Evolutionary conservation across 805 yeast species (phyloP).

Genomic region (Candida awuae): DNA sequence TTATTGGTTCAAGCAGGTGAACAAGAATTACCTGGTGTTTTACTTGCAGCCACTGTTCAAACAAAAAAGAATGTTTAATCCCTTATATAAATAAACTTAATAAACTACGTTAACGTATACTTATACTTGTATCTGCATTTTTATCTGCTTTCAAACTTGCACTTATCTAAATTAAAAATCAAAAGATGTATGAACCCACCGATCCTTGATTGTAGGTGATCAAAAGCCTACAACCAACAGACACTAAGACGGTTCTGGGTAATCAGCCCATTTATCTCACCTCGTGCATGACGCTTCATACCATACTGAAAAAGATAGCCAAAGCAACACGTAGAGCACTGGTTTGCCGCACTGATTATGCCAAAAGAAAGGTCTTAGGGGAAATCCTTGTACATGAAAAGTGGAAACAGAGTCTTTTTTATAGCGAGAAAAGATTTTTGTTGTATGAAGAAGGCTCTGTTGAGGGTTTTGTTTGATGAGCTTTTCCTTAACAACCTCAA

Average conservation of each 20-base stretch:
- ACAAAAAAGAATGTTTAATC: slow-evolving; percentile 30
- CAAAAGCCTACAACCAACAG: slow-evolving; percentile 36
- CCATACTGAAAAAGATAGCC: slow-evolving; percentile 28
- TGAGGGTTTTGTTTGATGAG: not conserved
- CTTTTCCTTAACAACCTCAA: not conserved
- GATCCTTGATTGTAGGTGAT: slow-evolving; percentile 41
- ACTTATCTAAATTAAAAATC: not conserved
- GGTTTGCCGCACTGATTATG: slow-evolving; percentile 64
- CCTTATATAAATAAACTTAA: no score
- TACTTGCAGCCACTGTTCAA: slow-evolving; percentile 47
- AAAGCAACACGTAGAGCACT: slow-evolving; percentile 68
- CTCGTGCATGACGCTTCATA: slow-evolving; percentile 61
- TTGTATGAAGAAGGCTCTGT: no score
- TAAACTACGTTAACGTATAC: no score
- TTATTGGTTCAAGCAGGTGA: slow-evolving; percentile 47
- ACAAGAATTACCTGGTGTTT: slow-evolving; percentile 62
- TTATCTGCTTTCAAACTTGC: not conserved
- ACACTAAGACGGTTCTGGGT: slow-evolving; percentile 58
- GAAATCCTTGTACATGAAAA: slow-evolving; percentile 6
- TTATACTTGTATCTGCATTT: no score
- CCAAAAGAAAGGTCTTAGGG: slow-evolving; percentile 16
- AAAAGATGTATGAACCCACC: slow-evolving; percentile 53
- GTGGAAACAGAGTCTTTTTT: not conserved
- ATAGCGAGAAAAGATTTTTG: no score
- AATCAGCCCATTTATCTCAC: slow-evolving; percentile 43